Percentiles rank a stretch among this genome's conserved stretches.
These are phyloP conservation scores for Sporothrix brasiliensis DNA, from an alignment of 2,329 filamentous ascomycete species.

Conservation along the genomic window DNA sequence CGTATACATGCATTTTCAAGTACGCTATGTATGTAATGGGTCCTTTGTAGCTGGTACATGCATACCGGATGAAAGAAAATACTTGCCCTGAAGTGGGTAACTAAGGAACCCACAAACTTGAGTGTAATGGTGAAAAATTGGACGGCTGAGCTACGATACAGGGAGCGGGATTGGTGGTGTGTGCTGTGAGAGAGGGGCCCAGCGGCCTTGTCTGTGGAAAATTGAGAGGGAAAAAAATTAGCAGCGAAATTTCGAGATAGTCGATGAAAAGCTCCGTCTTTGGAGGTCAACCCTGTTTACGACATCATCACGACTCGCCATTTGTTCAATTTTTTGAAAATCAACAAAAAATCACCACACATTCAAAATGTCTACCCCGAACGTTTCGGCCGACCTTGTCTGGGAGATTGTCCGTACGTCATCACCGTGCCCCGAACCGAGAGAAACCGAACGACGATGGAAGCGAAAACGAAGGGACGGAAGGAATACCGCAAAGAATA, in stretches of 20 bases:
- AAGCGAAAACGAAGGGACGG: not conserved
- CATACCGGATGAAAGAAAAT: constrained; percentile 32
- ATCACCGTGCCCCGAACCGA: constrained; percentile 10
- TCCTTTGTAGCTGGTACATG: not conserved
- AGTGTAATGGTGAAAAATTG: constrained; percentile 34
- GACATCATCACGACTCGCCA: constrained; percentile 20
- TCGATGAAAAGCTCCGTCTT: constrained; percentile 24
- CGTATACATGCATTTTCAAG: not conserved
- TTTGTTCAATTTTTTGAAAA: constrained; percentile 18
- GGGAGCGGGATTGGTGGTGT: constrained; percentile 12
- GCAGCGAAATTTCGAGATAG: constrained; percentile 23
- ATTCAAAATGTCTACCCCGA: constrained; percentile 59
- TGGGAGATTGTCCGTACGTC: constrained; percentile 94
- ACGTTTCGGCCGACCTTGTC: constrained; percentile 87
- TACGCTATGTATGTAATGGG: not conserved
- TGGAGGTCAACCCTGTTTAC: constrained; percentile 16
- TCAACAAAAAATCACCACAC: constrained; percentile 22
- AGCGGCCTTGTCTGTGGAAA: constrained; percentile 20
- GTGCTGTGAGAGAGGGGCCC: constrained; percentile 15
- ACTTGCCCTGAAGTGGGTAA: constrained; percentile 37
- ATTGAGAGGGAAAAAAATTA: constrained; percentile 35
- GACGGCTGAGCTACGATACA: constrained; percentile 9
- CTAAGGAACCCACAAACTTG: constrained; percentile 47
- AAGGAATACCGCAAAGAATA: not conserved
- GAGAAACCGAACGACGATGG: constrained; percentile 4